These are phyloP conservation scores for Panaeolus papilionaceus DNA, from an alignment of 768 basidiomycete genomes.

Conservation along the genomic window DNA sequence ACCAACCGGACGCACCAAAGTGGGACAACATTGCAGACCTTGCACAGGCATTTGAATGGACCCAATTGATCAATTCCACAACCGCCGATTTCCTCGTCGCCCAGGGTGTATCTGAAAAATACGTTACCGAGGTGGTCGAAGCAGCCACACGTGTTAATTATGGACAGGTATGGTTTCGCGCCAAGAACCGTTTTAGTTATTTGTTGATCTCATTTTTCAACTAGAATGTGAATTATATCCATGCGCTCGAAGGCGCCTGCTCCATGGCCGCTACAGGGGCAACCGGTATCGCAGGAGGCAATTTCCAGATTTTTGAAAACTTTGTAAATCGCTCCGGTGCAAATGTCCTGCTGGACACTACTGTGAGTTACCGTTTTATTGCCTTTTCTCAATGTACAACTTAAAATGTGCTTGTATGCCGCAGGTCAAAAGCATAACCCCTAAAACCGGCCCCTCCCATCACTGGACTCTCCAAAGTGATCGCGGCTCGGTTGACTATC, in stretches of 20 bases:
- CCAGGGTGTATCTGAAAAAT: conserved; percentile 62
- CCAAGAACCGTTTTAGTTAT: conserved; percentile 11
- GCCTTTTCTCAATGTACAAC: background rate
- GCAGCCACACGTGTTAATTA: conserved; percentile 87
- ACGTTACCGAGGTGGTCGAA: conserved; percentile 77
- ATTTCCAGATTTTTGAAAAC: conserved; percentile 83
- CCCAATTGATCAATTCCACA: conserved; percentile 52
- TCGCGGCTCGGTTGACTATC: conserved; percentile 59
- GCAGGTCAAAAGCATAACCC: conserved; percentile 61
- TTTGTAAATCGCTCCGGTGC: conserved; percentile 79
- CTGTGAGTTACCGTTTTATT: conserved; percentile 45
- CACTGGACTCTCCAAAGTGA: conserved; percentile 61
- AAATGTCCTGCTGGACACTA: conserved; percentile 70
- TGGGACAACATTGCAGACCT: conserved; percentile 71
- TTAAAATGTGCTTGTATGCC: conserved; percentile 5
- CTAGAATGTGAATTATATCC: conserved; percentile 73
- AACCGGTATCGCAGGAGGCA: conserved; percentile 74
- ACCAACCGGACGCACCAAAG: conserved; percentile 56
- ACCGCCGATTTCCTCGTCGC: conserved; percentile 61
- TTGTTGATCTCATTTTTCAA: background rate
- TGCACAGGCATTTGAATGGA: conserved; percentile 58
- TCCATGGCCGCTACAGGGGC: conserved; percentile 79
- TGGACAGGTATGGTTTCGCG: conserved; percentile 58
- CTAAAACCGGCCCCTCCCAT: conserved; percentile 45
- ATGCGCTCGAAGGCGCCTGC: conserved; percentile 75